These are phyloP conservation scores for Phyllosticta citriasiana DNA, from an alignment of 2,329 filamentous ascomycete species.

Conservation along the genomic window DNA sequence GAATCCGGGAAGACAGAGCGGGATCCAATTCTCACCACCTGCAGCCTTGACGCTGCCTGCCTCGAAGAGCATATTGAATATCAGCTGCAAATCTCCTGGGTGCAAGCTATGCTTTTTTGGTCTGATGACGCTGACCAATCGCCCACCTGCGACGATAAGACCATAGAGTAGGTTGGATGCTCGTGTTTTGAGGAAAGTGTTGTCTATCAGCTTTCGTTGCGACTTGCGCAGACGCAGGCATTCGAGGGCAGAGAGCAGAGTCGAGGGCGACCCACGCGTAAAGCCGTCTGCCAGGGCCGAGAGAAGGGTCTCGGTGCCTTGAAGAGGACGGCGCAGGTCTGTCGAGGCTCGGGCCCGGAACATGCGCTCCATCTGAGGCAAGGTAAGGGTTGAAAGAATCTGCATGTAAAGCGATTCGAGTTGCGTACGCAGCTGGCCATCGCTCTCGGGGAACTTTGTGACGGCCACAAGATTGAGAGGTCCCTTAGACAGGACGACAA, in stretches of 20 bases:
- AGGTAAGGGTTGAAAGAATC: constrained; percentile 86
- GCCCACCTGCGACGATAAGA: constrained; percentile 82
- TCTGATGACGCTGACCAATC: constrained; percentile 86
- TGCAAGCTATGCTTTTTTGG: constrained; percentile 93
- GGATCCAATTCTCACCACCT: constrained; percentile 96
- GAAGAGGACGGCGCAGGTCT: constrained; percentile 77
- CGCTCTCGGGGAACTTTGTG: constrained; percentile 84
- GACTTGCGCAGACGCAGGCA: constrained; percentile 87
- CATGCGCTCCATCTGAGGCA: constrained; percentile 76
- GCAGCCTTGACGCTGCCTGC: constrained; percentile 84
- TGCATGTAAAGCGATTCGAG: constrained; percentile 96
- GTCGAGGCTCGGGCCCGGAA: constrained; percentile 89
- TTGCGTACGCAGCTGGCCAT: constrained; percentile 75
- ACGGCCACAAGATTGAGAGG: constrained; percentile 90
- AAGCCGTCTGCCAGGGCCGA: constrained; percentile 92
- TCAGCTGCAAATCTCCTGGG: constrained; percentile 86
- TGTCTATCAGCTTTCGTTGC: constrained; percentile 78
- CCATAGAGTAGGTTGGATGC: constrained; percentile 79
- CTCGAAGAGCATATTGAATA: constrained; percentile 99
- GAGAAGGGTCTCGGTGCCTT: constrained; percentile 83
- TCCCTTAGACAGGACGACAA: constrained; percentile 75
- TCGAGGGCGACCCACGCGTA: constrained; percentile 81
- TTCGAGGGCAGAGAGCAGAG: constrained; percentile 80
- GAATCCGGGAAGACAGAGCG: constrained; percentile 88
- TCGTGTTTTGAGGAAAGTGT: constrained; percentile 68